phyloP scores from a whole-genome alignment of 1,284 basidiomycete species.

The Marasmius fiardii region DNA sequence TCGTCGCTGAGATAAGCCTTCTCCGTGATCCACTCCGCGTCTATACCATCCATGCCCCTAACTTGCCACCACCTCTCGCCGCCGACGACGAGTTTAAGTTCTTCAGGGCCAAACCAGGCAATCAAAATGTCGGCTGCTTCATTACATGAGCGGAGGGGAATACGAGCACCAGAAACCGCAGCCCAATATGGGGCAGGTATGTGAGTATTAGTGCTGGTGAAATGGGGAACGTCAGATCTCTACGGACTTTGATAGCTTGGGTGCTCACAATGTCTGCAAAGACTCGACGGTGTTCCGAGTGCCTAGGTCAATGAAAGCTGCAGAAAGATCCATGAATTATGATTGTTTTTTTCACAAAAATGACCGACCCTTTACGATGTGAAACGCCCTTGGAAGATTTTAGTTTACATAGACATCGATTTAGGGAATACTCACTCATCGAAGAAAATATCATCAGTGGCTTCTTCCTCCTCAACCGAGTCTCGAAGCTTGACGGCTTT shows the following conservation, averaged over 20 bases:
- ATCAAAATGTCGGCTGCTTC: conserved; percentile 73
- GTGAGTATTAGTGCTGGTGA: conserved; percentile 70
- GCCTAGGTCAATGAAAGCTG: conserved; percentile 57
- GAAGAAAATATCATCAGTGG: conserved; percentile 57
- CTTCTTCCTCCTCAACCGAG: conserved; percentile 34
- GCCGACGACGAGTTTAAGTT: conserved; percentile 70
- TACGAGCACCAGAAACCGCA: conserved; percentile 62
- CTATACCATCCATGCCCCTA: conserved; percentile 61
- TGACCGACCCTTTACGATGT: conserved; percentile 52
- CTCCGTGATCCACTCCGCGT: conserved; percentile 80
- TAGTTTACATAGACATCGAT: background rate
- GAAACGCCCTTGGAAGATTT: conserved; percentile 44
- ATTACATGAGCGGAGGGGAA: conserved; percentile 64
- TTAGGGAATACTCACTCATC: conserved; percentile 47
- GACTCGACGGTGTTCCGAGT: conserved; percentile 60
- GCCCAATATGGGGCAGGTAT: conserved; percentile 79
- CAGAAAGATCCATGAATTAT: conserved; percentile 4
- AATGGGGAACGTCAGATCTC: background rate
- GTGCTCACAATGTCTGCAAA: conserved; percentile 52
- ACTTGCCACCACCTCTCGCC: conserved; percentile 88
- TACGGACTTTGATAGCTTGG: background rate
- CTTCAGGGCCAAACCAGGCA: conserved; percentile 73
- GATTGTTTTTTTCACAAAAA: background rate
- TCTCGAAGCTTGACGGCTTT: conserved; percentile 40
- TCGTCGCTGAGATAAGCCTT: conserved; percentile 39